These are phyloP conservation scores for Prunus campanulata DNA, from an alignment of 306 rosid species.

Conservation along the genomic window DNA sequence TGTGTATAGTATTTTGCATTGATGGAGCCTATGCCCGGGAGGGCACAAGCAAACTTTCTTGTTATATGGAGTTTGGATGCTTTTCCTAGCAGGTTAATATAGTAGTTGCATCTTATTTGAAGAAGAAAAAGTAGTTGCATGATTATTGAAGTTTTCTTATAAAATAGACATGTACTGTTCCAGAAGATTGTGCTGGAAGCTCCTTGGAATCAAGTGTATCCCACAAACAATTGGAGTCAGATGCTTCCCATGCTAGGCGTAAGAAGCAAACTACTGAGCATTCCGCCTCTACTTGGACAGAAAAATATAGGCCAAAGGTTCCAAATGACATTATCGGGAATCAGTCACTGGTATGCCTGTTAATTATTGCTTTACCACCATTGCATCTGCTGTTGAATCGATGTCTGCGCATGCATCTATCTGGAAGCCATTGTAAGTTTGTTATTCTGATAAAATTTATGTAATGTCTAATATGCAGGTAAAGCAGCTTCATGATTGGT, in stretches of 20 bases:
- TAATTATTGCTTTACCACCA: constrained; percentile 22
- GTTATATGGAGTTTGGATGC: not conserved
- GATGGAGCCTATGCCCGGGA: not conserved
- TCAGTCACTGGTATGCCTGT: constrained; percentile 73
- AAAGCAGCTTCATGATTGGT: constrained; percentile 85
- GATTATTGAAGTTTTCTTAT: constrained; percentile 1
- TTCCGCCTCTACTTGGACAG: constrained; percentile 71
- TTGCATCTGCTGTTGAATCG: not conserved
- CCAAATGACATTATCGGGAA: constrained; percentile 78
- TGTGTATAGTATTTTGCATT: not conserved
- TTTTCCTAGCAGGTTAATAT: constrained; percentile 1
- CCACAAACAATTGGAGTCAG: constrained; percentile 39
- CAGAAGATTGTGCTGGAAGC: constrained; percentile 23
- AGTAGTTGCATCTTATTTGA: not conserved
- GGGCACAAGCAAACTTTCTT: not conserved
- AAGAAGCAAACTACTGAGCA: constrained; percentile 32
- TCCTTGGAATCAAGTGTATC: constrained; percentile 34
- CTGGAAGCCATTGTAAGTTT: constrained; percentile 19
- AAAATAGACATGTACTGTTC: constrained; percentile 8
- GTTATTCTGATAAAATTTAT: not conserved
- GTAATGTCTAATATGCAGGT: constrained; percentile 45
- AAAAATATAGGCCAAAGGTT: constrained; percentile 74
- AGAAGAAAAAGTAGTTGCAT: not conserved
- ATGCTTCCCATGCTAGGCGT: constrained; percentile 42
- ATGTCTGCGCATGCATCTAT: constrained; percentile 14